These are phyloP conservation scores for Mycena sanguinolenta DNA, from an alignment of 768 basidiomycete genomes.

Conservation along the genomic window DNA sequence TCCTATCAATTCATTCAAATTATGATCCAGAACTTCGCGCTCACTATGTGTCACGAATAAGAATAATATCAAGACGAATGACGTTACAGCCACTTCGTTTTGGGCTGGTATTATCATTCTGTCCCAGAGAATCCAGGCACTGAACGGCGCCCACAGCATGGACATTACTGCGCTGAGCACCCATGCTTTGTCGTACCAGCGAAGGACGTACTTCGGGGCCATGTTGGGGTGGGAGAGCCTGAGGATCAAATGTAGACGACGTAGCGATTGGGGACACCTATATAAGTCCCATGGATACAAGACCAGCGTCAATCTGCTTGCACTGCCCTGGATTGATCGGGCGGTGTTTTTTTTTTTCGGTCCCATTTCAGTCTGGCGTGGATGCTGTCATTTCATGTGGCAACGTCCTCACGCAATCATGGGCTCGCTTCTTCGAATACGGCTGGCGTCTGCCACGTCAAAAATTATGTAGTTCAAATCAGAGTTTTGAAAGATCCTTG, in stretches of 20 bases:
- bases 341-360: too few species aligned
- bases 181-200: neutral
- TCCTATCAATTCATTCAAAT: neutral
- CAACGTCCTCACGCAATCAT: too few species aligned
- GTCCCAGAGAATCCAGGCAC: neutral
- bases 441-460: too few species aligned
- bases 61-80: neutral
- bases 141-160: slow-evolving; percentile 1
- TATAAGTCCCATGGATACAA: too few species aligned
- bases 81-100: neutral
- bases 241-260: neutral
- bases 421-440: too few species aligned
- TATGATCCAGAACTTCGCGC: slow-evolving; percentile 5
- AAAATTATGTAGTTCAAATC: too few species aligned
- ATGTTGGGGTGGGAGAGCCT: neutral
- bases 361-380: too few species aligned
- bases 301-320: too few species aligned
- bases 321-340: too few species aligned
- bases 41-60: neutral
- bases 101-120: neutral
- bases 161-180: neutral
- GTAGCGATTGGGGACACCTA: neutral
- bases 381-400: too few species aligned
- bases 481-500: too few species aligned
- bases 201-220: neutral